These are phyloP conservation scores for Chaetomiaceae sp. DNA, from an alignment of 2,329 filamentous ascomycete species.

Conservation along the genomic window DNA sequence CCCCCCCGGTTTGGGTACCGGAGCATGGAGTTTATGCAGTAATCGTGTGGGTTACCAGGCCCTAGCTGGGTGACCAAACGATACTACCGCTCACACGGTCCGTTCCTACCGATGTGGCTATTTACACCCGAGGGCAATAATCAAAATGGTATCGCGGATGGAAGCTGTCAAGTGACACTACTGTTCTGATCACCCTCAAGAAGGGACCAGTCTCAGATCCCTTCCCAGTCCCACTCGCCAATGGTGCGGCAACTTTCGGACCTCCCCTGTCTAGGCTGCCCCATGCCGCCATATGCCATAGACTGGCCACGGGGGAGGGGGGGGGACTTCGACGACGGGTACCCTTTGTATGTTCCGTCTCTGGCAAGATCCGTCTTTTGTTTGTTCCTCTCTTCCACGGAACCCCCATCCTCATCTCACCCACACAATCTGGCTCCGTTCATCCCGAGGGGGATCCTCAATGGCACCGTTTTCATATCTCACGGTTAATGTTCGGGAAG, in stretches of 20 bases:
- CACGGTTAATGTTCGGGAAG: slow-evolving; percentile 30
- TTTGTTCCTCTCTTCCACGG: slow-evolving; percentile 4
- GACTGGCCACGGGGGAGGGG: no score
- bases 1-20: slow-evolving; percentile 10
- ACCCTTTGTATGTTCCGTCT: slow-evolving; percentile 12
- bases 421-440: slow-evolving; percentile 11
- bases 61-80: slow-evolving; percentile 16
- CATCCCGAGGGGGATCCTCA: slow-evolving; percentile 7
- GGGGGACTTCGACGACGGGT: slow-evolving; percentile 11
- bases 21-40: slow-evolving; percentile 22
- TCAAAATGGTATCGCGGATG: slow-evolving; percentile 27
- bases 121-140: slow-evolving; percentile 31
- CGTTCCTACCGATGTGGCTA: slow-evolving; percentile 39
- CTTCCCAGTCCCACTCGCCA: slow-evolving; percentile 25
- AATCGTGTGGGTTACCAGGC: slow-evolving; percentile 15
- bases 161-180: slow-evolving; percentile 31
- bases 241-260: slow-evolving; percentile 27
- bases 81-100: slow-evolving; percentile 37
- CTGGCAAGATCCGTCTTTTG: not conserved
- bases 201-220: slow-evolving; percentile 16
- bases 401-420: slow-evolving; percentile 3
- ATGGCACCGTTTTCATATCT: slow-evolving; percentile 23
- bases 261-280: slow-evolving; percentile 24
- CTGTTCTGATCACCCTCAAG: slow-evolving; percentile 23
- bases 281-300: slow-evolving; percentile 24